Percentiles rank a stretch among this genome's conserved stretches.
phyloP scores from a whole-genome alignment of 116 monocot genomes.

The Cymodocea nodosa region DNA sequence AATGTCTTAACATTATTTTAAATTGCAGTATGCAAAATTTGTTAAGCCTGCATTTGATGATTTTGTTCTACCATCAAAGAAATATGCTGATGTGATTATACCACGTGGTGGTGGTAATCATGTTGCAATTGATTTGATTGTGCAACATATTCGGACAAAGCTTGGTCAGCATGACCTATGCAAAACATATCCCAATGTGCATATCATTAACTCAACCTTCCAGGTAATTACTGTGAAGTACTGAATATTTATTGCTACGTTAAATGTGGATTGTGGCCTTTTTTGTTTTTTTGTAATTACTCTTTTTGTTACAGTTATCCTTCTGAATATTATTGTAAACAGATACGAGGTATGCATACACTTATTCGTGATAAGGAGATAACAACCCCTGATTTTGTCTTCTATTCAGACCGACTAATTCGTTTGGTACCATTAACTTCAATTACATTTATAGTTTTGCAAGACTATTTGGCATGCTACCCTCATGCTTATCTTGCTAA shows the following conservation, averaged over 20 bases:
- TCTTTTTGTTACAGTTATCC: neutral
- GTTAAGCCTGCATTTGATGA: constrained; percentile 98
- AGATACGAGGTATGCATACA: constrained; percentile 96
- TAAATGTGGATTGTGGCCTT: neutral
- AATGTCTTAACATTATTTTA: neutral
- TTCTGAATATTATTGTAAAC: constrained; percentile 5
- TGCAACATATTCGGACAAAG: constrained; percentile 85
- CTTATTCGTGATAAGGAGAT: constrained; percentile 76
- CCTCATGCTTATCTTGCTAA: neutral
- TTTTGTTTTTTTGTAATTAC: neutral
- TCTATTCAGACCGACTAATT: constrained; percentile 89
- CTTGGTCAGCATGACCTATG: constrained; percentile 89
- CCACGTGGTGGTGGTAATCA: constrained; percentile 93
- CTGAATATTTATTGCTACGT: neutral
- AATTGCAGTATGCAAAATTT: constrained; percentile 75
- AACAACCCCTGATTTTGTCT: constrained; percentile 78
- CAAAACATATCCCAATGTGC: constrained; percentile 68
- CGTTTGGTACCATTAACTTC: constrained; percentile 39
- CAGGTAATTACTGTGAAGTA: constrained; percentile 38
- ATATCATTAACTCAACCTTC: constrained; percentile 77
- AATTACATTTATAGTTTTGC: no score
- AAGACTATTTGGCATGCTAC: neutral
- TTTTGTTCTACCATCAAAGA: constrained; percentile 87
- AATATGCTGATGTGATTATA: constrained; percentile 95
- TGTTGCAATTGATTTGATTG: constrained; percentile 91